Evolutionary conservation across 2,329 filamentous ascomycete genomes (phyloP).

Genomic region (Aureobasidium uvarum): DNA sequence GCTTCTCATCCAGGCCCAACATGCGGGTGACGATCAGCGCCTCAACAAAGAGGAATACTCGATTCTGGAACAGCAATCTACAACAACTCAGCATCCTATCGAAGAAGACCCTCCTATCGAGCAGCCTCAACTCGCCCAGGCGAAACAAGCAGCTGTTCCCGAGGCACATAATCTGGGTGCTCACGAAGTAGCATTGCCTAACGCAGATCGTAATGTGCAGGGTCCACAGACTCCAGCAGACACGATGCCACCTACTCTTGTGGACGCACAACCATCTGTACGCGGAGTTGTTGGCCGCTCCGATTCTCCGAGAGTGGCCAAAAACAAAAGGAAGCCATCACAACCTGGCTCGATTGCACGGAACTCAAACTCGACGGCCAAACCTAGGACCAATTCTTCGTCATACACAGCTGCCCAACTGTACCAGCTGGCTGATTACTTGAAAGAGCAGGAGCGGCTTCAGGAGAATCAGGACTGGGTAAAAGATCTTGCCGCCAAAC

Average conservation of each 20-base stretch:
- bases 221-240: neutral
- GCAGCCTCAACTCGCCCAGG: neutral
- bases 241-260: neutral
- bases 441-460: slow-evolving; percentile 8
- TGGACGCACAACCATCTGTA: neutral
- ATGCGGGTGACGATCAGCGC: neutral
- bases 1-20: neutral
- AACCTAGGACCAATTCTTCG: neutral
- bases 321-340: slow-evolving; percentile 20
- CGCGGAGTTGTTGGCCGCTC: neutral
- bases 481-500: slow-evolving; percentile 11
- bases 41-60: neutral
- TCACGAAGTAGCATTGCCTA: neutral
- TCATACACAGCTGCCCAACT: slow-evolving; percentile 9
- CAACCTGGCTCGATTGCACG: neutral
- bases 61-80: neutral
- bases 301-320: neutral
- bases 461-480: slow-evolving; percentile 12
- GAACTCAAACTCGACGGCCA: neutral
- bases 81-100: neutral
- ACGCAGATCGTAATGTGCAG: neutral
- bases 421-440: slow-evolving; percentile 2
- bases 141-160: neutral
- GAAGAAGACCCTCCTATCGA: neutral
- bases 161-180: neutral